Evolutionary conservation across 116 monocot genomes (phyloP), one percentile per base, ranked within the genome.

Genomic region (Papilionanthe hybrid): DNA sequence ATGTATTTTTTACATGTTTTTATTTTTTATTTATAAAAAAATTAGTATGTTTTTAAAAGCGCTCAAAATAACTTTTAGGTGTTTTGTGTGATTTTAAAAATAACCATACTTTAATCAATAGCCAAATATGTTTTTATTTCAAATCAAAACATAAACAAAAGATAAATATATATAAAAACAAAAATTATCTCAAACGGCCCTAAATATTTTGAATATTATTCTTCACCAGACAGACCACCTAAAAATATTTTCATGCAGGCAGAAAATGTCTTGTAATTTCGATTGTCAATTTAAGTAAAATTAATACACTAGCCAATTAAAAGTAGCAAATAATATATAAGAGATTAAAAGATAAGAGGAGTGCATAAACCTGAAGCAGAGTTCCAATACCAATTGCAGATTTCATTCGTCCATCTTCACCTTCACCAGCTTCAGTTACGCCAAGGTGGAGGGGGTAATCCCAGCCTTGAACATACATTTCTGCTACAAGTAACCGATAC

Each of bases 391-490:
- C 99, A 78, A 99, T 99, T 79, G 99, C 95, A 80, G 95, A 99
- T 81, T 99, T 99, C 99, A 99, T 99, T 43, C 99, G 86, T 32
- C 99, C 99, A 88, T 99, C 99, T 85, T 99, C 99, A 78, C 99
- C 99, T 86, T 99, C 99, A 22, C 99, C 99, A 77, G 95, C 99
- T 88, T 99, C 99, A 81, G 99, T 99, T 72, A 99, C 99, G 43
- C 99, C 99, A 23, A 99, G 78, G 79, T 99, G 99, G 83, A 99
- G 86, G 75, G 99, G 99, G 83, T 99, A 99, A 81, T 99, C 99
- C 99, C 99, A 99, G 13, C 95, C 99, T 79, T 92, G 95, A 48
- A 92, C 95, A 89, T 95, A 93, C 99, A 99, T 99, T 88, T 99
- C 99, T 7, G 99, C 99, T 17, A 99, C 93, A 84, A 99, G 95